Percentiles rank a stretch among this genome's conserved stretches.
Evolutionary conservation across 805 yeast species (phyloP).

Genomic region (Blastobotrys terrestris): DNA sequence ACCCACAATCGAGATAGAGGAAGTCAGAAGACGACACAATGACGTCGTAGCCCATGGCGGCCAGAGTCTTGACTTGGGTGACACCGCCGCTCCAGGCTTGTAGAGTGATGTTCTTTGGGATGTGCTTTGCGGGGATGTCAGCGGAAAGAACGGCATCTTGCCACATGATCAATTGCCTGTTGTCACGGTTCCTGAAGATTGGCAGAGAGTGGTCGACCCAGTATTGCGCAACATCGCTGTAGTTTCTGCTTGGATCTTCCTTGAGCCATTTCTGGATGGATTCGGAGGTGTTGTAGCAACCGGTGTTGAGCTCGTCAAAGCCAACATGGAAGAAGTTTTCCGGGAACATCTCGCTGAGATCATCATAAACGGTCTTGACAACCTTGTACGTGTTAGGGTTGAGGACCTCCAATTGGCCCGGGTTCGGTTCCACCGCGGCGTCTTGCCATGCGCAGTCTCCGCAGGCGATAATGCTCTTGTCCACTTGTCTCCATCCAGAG

Average conservation of each 20-base stretch:
- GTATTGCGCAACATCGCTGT: conserved; percentile 29
- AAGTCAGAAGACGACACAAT: conserved; percentile 32
- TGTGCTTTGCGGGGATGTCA: conserved; percentile 22
- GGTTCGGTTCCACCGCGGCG: conserved; percentile 35
- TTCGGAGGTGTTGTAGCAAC: conserved; percentile 30
- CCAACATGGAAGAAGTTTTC: conserved; percentile 39
- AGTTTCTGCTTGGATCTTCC: conserved; percentile 23
- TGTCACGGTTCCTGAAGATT: conserved; percentile 23
- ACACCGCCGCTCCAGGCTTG: conserved; percentile 32
- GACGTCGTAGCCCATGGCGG: conserved; percentile 34
- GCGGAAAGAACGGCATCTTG: conserved; percentile 31
- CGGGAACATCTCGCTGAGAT: conserved; percentile 28
- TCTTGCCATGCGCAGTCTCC: conserved; percentile 26
- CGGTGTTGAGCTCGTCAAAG: conserved; percentile 32
- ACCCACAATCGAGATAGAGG: conserved; percentile 38
- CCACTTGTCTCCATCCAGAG: conserved; percentile 34
- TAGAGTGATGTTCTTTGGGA: conserved; percentile 32
- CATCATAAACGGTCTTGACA: conserved; percentile 30
- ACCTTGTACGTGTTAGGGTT: conserved; percentile 30
- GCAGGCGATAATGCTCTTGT: conserved; percentile 31
- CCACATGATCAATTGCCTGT: conserved; percentile 36
- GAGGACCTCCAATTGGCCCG: conserved; percentile 36
- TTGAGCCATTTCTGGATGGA: conserved; percentile 27
- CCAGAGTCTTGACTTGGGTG: conserved; percentile 24
- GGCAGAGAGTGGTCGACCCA: conserved; percentile 35